Evolutionary conservation across 192 early-diverging fungal species (phyloP).

Genomic region (Podila epigama): DNA sequence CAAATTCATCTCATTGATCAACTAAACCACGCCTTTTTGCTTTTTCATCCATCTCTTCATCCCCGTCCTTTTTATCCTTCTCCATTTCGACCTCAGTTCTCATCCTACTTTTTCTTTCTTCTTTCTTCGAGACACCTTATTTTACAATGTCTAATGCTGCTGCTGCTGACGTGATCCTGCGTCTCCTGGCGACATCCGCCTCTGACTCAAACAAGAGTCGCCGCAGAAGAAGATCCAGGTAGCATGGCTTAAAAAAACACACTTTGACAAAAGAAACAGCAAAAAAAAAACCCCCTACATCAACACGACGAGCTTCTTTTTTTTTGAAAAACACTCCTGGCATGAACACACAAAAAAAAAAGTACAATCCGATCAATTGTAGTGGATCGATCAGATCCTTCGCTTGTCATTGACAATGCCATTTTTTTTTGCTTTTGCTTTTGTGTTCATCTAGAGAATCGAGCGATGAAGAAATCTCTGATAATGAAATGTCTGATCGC

Average conservation of each 20-base stretch:
- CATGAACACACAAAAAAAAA: no score
- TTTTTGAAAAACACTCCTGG: no score
- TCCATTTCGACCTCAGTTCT: neutral
- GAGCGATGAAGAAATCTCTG: constrained; percentile 52
- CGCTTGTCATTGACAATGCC: no score
- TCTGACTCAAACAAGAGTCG: constrained; percentile 41
- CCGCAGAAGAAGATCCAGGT: constrained; percentile 47
- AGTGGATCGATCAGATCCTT: no score
- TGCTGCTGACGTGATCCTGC: constrained; percentile 43
- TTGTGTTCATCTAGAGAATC: constrained; percentile 17
- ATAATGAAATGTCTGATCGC: constrained; percentile 38
- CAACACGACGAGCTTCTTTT: no score
- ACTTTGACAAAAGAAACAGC: no score
- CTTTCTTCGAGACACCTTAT: neutral
- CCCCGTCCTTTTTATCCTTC: neutral
- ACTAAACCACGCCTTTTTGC: neutral
- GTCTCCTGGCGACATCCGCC: constrained; percentile 34
- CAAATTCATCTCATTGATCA: neutral
- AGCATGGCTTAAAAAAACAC: no score
- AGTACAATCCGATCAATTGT: no score
- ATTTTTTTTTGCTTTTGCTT: neutral
- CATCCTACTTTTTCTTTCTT: neutral
- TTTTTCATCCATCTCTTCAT: neutral
- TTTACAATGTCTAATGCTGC: constrained; percentile 23
- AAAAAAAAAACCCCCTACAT: no score